These are phyloP conservation scores for Perilla frutescens DNA, from an alignment of 257 asterid genomes.

Conservation along the genomic window DNA sequence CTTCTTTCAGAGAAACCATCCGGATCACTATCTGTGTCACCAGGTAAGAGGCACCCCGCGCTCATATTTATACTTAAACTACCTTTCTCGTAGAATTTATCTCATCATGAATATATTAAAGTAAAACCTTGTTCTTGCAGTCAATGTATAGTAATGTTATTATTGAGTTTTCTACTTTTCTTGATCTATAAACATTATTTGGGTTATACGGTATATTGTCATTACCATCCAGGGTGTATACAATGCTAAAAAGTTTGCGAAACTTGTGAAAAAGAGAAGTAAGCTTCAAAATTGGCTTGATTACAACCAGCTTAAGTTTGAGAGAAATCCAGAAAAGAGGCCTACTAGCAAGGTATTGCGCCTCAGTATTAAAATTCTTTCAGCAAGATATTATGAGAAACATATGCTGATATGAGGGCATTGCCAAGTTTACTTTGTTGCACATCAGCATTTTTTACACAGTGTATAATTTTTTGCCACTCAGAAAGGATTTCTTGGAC, in stretches of 20 bases:
- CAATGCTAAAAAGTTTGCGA: constrained; percentile 76
- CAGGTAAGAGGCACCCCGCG: constrained; percentile 65
- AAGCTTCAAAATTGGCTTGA: constrained; percentile 85
- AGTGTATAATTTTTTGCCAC: constrained; percentile 32
- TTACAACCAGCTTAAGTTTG: constrained; percentile 85
- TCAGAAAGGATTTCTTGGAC: constrained; percentile 93
- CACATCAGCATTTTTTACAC: constrained; percentile 1
- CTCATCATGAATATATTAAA: neutral
- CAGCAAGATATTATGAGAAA: constrained; percentile 11
- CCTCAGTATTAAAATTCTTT: constrained; percentile 12
- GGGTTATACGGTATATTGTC: constrained; percentile 24
- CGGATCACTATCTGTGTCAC: constrained; percentile 89
- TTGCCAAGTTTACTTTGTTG: neutral
- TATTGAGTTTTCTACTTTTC: neutral
- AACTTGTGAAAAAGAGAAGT: constrained; percentile 68
- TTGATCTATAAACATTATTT: neutral
- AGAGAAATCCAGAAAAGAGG: constrained; percentile 68
- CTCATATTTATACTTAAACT: constrained; percentile 1
- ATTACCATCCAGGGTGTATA: constrained; percentile 64
- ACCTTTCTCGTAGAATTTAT: neutral
- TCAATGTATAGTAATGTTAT: neutral
- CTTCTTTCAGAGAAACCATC: constrained; percentile 80
- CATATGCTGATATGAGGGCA: neutral
- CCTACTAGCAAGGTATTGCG: constrained; percentile 72
- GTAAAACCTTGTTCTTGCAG: neutral